Conservation (phyloP, 1,284 basidiomycete genomes). For the Marasmius tenuissimus region DNA sequence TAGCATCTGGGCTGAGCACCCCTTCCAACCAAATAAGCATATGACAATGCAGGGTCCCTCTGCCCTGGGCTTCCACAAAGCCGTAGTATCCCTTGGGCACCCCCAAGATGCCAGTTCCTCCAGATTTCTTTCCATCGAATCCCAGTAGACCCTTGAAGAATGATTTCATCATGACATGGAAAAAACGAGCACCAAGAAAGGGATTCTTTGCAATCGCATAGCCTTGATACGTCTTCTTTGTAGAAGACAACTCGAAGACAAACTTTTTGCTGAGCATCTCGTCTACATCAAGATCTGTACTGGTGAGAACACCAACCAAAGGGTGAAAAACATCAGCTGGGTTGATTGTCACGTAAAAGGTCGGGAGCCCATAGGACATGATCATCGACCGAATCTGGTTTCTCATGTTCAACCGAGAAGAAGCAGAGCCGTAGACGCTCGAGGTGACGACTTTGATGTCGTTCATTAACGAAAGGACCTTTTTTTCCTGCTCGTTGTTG, state of each 20-base stretch:
- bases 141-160: conserved; percentile 17
- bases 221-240: conserved; percentile 5
- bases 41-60: no score
- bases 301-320: conserved; percentile 15
- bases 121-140: no score
- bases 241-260: not conserved
- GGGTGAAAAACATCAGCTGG: conserved; percentile 19
- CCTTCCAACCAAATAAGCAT: no score
- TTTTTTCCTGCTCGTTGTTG: not conserved
- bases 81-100: no score
- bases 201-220: conserved; percentile 18
- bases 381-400: conserved; percentile 19
- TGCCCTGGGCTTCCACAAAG: no score
- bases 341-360: conserved; percentile 20
- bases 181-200: conserved; percentile 16
- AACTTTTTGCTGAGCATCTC: no score
- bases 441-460: not conserved
- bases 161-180: conserved; percentile 16
- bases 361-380: conserved; percentile 17
- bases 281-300: conserved; percentile 14
- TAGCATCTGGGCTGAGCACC: no score
- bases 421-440: not conserved
- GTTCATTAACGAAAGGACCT: not conserved
- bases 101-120: no score
- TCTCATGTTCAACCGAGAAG: conserved; percentile 1